Conservation (phyloP, 2,329 filamentous ascomycete genomes). For the Dothideomycetes sp. region DNA sequence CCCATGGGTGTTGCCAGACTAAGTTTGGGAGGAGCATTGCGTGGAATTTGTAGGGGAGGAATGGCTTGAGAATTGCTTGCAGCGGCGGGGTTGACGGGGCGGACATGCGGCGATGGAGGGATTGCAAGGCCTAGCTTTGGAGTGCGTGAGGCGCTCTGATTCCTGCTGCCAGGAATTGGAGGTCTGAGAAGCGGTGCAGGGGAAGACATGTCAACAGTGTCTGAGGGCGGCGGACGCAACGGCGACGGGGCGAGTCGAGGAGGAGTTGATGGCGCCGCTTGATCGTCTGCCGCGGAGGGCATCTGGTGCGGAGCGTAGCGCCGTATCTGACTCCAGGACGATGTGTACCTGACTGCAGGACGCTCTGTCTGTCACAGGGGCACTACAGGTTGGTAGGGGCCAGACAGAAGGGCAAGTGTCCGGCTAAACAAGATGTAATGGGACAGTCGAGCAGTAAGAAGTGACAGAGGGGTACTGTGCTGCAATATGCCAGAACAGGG, state of each 20-base stretch:
- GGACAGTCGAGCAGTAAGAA: too few relatives aligned
- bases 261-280: conserved; percentile 12
- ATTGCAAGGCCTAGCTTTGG: conserved; percentile 83
- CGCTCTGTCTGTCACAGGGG: too few relatives aligned
- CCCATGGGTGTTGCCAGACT: conserved; percentile 84
- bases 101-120: conserved; percentile 72
- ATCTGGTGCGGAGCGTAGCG: not conserved
- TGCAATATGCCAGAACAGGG: too few relatives aligned
- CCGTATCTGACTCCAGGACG: not conserved
- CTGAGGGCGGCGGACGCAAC: conserved; percentile 3
- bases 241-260: conserved; percentile 9
- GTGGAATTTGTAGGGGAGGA: conserved; percentile 27
- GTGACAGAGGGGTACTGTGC: too few relatives aligned
- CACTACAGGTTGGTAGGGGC: too few relatives aligned
- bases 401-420: too few relatives aligned
- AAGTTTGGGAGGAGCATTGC: conserved; percentile 65
- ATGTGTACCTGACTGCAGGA: too few relatives aligned
- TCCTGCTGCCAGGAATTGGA: conserved; percentile 60
- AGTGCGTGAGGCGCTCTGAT: conserved; percentile 50
- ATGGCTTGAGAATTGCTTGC: conserved; percentile 17
- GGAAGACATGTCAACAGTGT: conserved; percentile 51
- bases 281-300: conserved; percentile 22
- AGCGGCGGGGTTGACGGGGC: conserved; percentile 47
- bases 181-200: conserved; percentile 73
- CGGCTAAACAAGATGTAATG: too few relatives aligned